Base-by-base conservation (phyloP, 1,284 basidiomycete genomes). In the Heterobasidion parviporum region DNA sequence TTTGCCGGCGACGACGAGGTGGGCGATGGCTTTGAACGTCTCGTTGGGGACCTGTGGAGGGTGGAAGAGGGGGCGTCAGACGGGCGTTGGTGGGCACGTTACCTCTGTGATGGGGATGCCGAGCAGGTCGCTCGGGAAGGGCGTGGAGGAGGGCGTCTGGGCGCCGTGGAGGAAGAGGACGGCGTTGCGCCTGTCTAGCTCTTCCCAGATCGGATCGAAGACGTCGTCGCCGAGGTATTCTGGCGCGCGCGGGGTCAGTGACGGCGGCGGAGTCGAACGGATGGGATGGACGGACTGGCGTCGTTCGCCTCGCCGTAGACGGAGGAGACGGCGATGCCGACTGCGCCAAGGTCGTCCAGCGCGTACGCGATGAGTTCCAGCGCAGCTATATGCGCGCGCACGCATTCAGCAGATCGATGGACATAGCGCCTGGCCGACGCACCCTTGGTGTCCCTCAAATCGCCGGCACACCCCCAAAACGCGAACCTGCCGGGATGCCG, bases 11-110 rank as follows among this genome's bases (percentile, higher is more conserved):
- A 88, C 80, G 49, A 89, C 84, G 49, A 89, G 76, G 65, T 87
- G 83, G 1, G 85, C 79, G 43, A 86, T 86, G 3, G 85, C 87
- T 70, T 87, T 89, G 74, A 80, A 87, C 0, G 87, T 89, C 68
- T 89, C 86, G 63, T 86, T 83, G 10, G 87, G 86, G 0, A 87
- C 85, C 85, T 88, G 56, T 48, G 8, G 12, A 38, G 16, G 14
- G 35, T 32, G 6, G 8, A 20, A 32, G 15, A n/a, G 48, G 52
- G 49, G 26, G 12, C 6, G 10, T 41, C 38, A 6, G 14, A 6
- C 41, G 43, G 5, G 2, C 5, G 16, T 44, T 44, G 43, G 16
- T 6, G 43, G 16, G 26, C 5, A 26, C 26, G 26, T 26, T 26
- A 82, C 86, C 72, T 88, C 86, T n/a, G 75, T 76, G 53, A 87